Conservation (phyloP, 192 early-diverging fungal genomes). For the Coemansia reversa region DNA sequence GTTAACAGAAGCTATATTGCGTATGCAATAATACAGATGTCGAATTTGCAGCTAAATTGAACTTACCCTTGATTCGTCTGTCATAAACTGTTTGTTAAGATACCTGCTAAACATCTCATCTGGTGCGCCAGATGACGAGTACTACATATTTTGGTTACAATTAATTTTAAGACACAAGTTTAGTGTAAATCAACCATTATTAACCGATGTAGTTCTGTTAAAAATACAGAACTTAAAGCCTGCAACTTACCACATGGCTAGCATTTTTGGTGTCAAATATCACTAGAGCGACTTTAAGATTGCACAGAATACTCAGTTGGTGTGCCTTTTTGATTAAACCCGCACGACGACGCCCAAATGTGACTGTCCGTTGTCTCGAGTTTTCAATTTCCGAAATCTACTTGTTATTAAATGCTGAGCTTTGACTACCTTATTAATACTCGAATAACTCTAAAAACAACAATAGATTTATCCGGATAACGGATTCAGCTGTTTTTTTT, state of each 20-base stretch:
- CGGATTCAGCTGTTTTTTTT: not conserved
- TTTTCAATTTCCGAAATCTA: slow-evolving; percentile 55
- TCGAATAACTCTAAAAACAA: not conserved
- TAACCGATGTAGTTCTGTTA: no score
- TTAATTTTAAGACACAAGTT: not conserved
- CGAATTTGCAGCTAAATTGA: not conserved
- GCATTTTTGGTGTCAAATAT: slow-evolving; percentile 56
- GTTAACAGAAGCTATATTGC: not conserved
- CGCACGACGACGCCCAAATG: slow-evolving; percentile 53
- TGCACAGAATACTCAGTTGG: slow-evolving; percentile 54
- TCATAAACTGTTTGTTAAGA: slow-evolving; percentile 56
- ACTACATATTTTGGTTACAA: slow-evolving; percentile 13
- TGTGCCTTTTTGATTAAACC: slow-evolving; percentile 59
- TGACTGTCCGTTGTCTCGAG: slow-evolving; percentile 51
- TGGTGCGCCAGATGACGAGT: slow-evolving; percentile 38
- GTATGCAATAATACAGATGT: not conserved
- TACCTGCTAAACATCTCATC: slow-evolving; percentile 48
- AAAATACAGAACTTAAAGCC: no score
- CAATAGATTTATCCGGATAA: not conserved
- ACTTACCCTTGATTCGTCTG: slow-evolving; percentile 42
- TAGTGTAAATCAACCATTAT: not conserved
- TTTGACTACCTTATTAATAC: slow-evolving; percentile 7
- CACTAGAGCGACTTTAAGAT: slow-evolving; percentile 48
- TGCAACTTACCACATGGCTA: slow-evolving; percentile 47
- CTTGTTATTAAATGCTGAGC: slow-evolving; percentile 1